Conservation (phyloP, 2,329 filamentous ascomycete genomes). For the Epichloe gansuensis region DNA sequence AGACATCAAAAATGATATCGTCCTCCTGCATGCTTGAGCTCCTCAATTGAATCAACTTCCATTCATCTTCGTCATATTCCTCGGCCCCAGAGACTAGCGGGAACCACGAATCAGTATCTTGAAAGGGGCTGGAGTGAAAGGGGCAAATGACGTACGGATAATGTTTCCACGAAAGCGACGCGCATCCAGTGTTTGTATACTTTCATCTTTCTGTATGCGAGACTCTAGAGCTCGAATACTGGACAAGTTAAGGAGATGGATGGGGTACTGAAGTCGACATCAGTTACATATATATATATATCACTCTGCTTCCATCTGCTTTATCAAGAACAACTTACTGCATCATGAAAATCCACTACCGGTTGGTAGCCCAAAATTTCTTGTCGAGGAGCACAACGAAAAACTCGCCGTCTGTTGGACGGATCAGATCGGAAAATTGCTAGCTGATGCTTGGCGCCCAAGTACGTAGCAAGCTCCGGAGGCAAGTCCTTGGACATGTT, state of each 20-base stretch:
- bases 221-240: conserved; percentile 49
- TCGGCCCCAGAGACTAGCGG: conserved; percentile 45
- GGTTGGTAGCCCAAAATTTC: conserved; percentile 50
- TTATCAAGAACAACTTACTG: conserved; percentile 33
- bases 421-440: conserved; percentile 57
- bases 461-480: conserved; percentile 47
- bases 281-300: not conserved
- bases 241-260: conserved; percentile 53
- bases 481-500: conserved; percentile 48
- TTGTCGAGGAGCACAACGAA: conserved; percentile 44
- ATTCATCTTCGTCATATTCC: conserved; percentile 57
- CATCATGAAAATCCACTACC: conserved; percentile 55
- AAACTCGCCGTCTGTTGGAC: conserved; percentile 41
- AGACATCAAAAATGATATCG: conserved; percentile 34
- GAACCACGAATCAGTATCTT: not conserved
- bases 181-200: conserved; percentile 41
- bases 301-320: not conserved
- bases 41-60: conserved; percentile 48
- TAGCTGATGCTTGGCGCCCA: conserved; percentile 54
- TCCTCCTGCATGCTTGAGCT: conserved; percentile 17
- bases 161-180: conserved; percentile 61
- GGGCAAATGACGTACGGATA: conserved; percentile 33
- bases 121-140: not conserved
- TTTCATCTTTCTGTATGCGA: conserved; percentile 37
- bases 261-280: conserved; percentile 41